Evolutionary conservation across 108 stramenopile species (phyloP).

Genomic region (Cyclotella kingstonii): DNA sequence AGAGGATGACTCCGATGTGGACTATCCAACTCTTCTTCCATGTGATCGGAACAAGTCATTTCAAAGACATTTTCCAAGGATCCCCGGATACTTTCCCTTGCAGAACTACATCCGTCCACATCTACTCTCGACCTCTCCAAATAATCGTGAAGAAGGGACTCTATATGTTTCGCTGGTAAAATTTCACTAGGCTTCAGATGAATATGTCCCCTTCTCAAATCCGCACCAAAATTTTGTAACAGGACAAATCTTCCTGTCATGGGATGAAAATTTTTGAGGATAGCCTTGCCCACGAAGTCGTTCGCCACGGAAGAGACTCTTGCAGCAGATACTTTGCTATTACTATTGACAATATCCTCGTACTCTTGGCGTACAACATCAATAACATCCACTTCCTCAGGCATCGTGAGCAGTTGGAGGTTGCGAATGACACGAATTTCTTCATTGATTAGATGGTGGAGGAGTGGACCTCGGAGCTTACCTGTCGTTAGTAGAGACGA

Average conservation of each 20-base stretch:
- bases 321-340: constrained; percentile 24
- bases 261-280: constrained; percentile 76
- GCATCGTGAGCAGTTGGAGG: constrained; percentile 56
- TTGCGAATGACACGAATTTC: constrained; percentile 63
- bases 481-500: constrained; percentile 55
- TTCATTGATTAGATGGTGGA: constrained; percentile 53
- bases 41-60: background rate
- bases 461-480: constrained; percentile 48
- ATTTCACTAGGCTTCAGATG: constrained; percentile 49
- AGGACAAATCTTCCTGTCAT: constrained; percentile 56
- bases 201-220: constrained; percentile 39
- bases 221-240: constrained; percentile 44
- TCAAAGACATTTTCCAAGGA: constrained; percentile 18
- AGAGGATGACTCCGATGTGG: constrained; percentile 14
- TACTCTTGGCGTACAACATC: constrained; percentile 53
- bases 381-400: constrained; percentile 58
- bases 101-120: background rate
- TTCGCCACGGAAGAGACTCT: constrained; percentile 53
- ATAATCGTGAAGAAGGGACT: constrained; percentile 16
- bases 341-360: constrained; percentile 21
- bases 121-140: constrained; percentile 1
- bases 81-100: background rate
- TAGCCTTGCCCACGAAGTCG: constrained; percentile 58
- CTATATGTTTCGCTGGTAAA: constrained; percentile 46
- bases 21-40: background rate